These are phyloP conservation scores for Lignosus rhinocerotis DNA, from an alignment of 1,284 basidiomycete genomes.

Conservation along the genomic window DNA sequence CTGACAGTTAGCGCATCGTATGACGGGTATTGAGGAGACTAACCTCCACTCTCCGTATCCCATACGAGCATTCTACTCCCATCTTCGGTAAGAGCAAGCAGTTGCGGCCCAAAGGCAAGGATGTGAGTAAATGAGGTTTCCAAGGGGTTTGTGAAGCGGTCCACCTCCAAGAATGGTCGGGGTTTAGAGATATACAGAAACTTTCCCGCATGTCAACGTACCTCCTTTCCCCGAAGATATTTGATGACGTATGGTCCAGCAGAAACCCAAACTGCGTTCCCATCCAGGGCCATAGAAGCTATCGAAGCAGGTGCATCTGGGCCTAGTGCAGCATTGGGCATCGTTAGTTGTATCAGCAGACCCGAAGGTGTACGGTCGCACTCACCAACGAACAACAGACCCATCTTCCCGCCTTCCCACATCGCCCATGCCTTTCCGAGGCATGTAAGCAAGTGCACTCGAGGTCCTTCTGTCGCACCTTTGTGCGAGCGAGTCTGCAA, in stretches of 20 bases:
- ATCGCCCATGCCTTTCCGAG: constrained; percentile 92
- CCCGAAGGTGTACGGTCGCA: constrained; percentile 9
- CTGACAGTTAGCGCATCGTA: background rate
- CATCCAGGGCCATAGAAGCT: constrained; percentile 77
- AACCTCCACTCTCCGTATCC: constrained; percentile 68
- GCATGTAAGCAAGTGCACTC: constrained; percentile 85
- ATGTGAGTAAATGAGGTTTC: constrained; percentile 60
- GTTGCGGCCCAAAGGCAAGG: constrained; percentile 77
- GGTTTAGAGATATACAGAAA: constrained; percentile 10
- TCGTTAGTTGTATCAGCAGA: background rate
- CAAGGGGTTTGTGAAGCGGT: constrained; percentile 62
- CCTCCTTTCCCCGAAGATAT: constrained; percentile 88
- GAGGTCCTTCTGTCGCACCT: constrained; percentile 81
- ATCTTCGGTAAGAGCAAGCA: constrained; percentile 80
- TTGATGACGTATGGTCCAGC: constrained; percentile 74
- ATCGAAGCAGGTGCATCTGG: constrained; percentile 79
- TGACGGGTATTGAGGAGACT: constrained; percentile 20
- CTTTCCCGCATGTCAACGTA: constrained; percentile 34
- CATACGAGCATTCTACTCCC: constrained; percentile 83
- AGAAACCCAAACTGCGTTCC: constrained; percentile 84
- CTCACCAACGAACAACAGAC: constrained; percentile 90
- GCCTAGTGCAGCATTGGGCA: constrained; percentile 49
- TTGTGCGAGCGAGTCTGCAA: constrained; percentile 87
- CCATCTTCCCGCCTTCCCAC: constrained; percentile 96
- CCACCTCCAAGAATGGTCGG: constrained; percentile 41